Percentiles rank a stretch among this genome's conserved stretches.
These are phyloP conservation scores for Hygrophoropsis aurantiaca DNA, from an alignment of 768 basidiomycete genomes.

Conservation along the genomic window DNA sequence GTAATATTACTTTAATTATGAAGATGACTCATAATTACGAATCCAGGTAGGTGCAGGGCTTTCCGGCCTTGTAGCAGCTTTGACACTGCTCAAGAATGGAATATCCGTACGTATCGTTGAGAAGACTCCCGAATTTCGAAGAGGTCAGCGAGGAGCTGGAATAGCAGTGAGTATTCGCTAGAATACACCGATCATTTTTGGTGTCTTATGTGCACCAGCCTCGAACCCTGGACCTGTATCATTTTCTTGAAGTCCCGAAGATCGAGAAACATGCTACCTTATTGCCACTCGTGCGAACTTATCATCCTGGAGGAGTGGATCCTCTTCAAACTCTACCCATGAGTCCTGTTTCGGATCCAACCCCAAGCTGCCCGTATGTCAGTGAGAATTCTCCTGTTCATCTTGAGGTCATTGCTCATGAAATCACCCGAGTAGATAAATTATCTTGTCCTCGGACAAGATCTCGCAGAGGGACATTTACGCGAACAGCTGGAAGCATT, in stretches of 20 bases:
- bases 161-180: constrained; percentile 2
- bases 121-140: constrained; percentile 5
- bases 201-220: constrained; percentile 20
- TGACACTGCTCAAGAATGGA: constrained; percentile 19
- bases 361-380: constrained; percentile 3
- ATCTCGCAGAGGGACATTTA: constrained; percentile 34
- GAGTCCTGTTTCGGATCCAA: neutral
- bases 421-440: neutral
- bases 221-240: constrained; percentile 27
- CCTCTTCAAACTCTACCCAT: constrained; percentile 1
- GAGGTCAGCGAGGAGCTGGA: constrained; percentile 4
- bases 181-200: neutral
- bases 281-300: neutral
- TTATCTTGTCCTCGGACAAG: constrained; percentile 8
- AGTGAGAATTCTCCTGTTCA: neutral
- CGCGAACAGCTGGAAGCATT: constrained; percentile 32
- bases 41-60: constrained; percentile 20
- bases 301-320: neutral
- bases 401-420: too few relatives aligned
- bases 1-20: neutral
- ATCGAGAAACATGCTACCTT: neutral
- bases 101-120: constrained; percentile 24
- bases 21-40: neutral
- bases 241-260: constrained; percentile 23
- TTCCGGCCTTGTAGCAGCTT: constrained; percentile 22